These are phyloP conservation scores for Pyracantha coccinea DNA, from an alignment of 331 rosid genomes.

Conservation along the genomic window DNA sequence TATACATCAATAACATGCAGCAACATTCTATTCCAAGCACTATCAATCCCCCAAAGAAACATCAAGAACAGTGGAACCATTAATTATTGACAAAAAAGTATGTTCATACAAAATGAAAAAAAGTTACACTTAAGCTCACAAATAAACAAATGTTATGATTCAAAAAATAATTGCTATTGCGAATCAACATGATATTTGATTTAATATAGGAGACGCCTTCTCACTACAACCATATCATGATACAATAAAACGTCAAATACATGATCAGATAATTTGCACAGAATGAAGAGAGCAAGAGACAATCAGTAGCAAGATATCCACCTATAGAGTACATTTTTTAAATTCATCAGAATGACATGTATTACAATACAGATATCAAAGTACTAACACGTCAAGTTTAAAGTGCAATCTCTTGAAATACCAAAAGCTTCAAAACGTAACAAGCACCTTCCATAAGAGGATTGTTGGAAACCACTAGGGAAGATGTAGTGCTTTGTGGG, in stretches of 20 bases:
- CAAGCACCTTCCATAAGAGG: background rate
- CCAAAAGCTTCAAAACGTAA: background rate
- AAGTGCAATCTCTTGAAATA: background rate
- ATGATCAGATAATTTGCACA: background rate
- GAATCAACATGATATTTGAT: background rate
- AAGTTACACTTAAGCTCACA: background rate
- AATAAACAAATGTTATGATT: background rate
- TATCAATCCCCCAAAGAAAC: background rate
- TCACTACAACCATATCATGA: background rate
- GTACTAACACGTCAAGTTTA: background rate
- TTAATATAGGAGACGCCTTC: background rate
- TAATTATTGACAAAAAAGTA: background rate
- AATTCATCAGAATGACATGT: background rate
- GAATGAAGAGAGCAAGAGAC: background rate
- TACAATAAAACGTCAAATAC: background rate
- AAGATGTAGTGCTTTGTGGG: background rate
- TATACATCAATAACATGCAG: conserved; percentile 20
- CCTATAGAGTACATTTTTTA: background rate
- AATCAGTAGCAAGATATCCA: background rate
- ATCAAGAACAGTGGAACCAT: background rate
- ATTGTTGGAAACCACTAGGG: background rate
- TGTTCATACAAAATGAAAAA: background rate
- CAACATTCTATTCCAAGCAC: conserved; percentile 1
- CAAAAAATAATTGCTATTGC: background rate
- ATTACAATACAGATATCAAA: background rate